Percentiles rank a stretch among this genome's conserved stretches.
These are phyloP conservation scores for Orbilia javanica DNA, from an alignment of 2,329 filamentous ascomycete species.

Conservation along the genomic window DNA sequence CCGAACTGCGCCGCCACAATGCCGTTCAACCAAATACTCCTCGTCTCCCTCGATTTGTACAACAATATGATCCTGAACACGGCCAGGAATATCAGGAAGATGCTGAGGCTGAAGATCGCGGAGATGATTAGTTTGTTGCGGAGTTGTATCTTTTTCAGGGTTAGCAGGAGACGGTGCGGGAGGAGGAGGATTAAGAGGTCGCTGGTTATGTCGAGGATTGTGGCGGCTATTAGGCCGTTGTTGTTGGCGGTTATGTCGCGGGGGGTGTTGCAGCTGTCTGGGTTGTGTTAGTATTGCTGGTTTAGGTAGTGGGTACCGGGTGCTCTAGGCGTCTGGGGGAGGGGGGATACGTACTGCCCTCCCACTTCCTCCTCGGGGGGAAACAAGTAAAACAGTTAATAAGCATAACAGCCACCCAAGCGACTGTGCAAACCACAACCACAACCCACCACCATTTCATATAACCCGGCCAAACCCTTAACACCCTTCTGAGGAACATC, in stretches of 20 bases:
- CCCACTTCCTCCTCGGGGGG: conserved; percentile 40
- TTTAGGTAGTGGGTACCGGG: too few species aligned
- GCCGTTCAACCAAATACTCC: conserved; percentile 28
- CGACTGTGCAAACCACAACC: background rate
- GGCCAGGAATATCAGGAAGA: conserved; percentile 22
- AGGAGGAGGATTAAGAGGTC: conserved; percentile 10
- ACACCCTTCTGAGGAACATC: conserved; percentile 26
- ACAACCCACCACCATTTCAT: conserved; percentile 46
- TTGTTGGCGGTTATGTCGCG: conserved; percentile 36
- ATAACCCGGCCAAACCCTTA: conserved; percentile 38
- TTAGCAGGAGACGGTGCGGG: conserved; percentile 18
- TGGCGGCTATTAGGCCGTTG: conserved; percentile 35
- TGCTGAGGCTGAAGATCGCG: conserved; percentile 19
- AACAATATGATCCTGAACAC: conserved; percentile 18
- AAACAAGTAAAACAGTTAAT: conserved; percentile 43
- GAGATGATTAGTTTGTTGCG: conserved; percentile 25
- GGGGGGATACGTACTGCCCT: conserved; percentile 22
- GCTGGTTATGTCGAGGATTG: conserved; percentile 17
- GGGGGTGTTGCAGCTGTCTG: conserved; percentile 31
- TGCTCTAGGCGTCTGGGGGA: too few species aligned
- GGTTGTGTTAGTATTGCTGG: background rate
- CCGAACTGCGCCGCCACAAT: conserved; percentile 24
- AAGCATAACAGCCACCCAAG: conserved; percentile 14
- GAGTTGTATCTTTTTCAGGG: conserved; percentile 25
- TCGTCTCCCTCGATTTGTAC: conserved; percentile 14